These are phyloP conservation scores for Talaromyces sp. DNA, from an alignment of 2,329 filamentous ascomycete genomes.

Conservation along the genomic window DNA sequence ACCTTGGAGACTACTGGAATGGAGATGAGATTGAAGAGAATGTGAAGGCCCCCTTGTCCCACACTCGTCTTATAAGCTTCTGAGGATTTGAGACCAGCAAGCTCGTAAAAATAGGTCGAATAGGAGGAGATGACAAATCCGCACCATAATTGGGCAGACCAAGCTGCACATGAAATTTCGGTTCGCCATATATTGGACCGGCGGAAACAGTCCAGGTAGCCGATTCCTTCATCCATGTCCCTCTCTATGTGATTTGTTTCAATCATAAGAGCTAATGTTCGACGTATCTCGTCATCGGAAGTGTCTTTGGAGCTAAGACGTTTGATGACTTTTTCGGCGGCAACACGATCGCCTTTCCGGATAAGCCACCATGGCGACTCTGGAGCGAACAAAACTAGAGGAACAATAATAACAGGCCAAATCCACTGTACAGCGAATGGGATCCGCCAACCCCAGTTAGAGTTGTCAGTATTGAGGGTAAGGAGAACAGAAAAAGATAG, in stretches of 20 bases:
- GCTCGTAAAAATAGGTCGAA: constrained; percentile 51
- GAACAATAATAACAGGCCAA: constrained; percentile 46
- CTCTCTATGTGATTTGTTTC: constrained; percentile 8
- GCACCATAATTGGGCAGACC: constrained; percentile 38
- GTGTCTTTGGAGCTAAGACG: constrained; percentile 5
- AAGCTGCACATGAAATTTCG: constrained; percentile 37
- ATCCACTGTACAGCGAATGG: constrained; percentile 50
- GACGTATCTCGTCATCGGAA: constrained; percentile 3
- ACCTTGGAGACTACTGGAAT: constrained; percentile 27
- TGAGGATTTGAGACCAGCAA: constrained; percentile 24
- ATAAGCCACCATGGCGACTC: constrained; percentile 14
- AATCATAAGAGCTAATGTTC: constrained; percentile 3
- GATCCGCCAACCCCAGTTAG: constrained; percentile 49
- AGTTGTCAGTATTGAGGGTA: constrained; percentile 40
- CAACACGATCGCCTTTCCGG: constrained; percentile 8
- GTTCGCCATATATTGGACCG: constrained; percentile 35
- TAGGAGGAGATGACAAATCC: constrained; percentile 41
- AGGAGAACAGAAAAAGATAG: constrained; percentile 48
- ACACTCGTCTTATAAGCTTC: constrained; percentile 33
- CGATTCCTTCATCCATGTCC: constrained; percentile 5
- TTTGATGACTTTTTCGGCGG: constrained; percentile 9
- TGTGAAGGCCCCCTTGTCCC: constrained; percentile 29
- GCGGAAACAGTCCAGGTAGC: constrained; percentile 32
- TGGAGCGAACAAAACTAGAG: constrained; percentile 32
- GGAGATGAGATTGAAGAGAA: constrained; percentile 28